Conservation (phyloP, 1,284 basidiomycete species). For the Trametes versicolor region DNA sequence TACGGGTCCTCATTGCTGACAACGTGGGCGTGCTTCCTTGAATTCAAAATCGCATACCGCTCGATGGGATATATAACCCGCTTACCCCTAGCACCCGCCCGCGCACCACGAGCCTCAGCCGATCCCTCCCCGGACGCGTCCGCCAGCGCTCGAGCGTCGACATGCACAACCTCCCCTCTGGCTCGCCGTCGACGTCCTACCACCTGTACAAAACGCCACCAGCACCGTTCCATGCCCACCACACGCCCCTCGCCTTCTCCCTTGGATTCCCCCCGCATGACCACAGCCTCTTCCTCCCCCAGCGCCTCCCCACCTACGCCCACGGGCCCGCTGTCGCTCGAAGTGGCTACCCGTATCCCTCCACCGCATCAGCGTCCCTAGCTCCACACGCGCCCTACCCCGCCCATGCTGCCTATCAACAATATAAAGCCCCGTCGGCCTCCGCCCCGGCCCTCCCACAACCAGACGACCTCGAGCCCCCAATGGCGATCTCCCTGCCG, state of each 20-base stretch:
- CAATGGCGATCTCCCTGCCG: constrained; percentile 36
- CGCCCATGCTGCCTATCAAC: constrained; percentile 17
- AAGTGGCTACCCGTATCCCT: constrained; percentile 37
- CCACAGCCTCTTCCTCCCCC: constrained; percentile 22
- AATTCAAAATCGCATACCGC: constrained; percentile 28
- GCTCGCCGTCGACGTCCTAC: constrained; percentile 2
- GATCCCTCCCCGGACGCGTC: constrained; percentile 2
- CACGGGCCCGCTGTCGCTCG: constrained; percentile 32
- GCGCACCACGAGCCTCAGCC: constrained; percentile 32
- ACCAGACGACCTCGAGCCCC: constrained; percentile 12
- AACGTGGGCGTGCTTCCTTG: constrained; percentile 36
- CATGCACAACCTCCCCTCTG: constrained; percentile 29
- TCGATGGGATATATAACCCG: constrained; percentile 29
- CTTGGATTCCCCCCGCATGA: constrained; percentile 37
- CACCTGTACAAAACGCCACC: constrained; percentile 34
- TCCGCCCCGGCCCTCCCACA: not conserved
- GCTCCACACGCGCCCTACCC: constrained; percentile 29
- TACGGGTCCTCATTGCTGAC: constrained; percentile 31
- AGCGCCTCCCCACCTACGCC: constrained; percentile 28
- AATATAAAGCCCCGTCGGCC: constrained; percentile 30
- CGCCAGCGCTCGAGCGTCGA: constrained; percentile 18
- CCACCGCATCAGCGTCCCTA: constrained; percentile 24
- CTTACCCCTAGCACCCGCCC: constrained; percentile 26
- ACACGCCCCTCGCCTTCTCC: constrained; percentile 39
- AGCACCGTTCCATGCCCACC: constrained; percentile 31